These are phyloP conservation scores for Limnomonas spitsbergensis DNA, from an alignment of 139 green algal species.

Conservation along the genomic window DNA sequence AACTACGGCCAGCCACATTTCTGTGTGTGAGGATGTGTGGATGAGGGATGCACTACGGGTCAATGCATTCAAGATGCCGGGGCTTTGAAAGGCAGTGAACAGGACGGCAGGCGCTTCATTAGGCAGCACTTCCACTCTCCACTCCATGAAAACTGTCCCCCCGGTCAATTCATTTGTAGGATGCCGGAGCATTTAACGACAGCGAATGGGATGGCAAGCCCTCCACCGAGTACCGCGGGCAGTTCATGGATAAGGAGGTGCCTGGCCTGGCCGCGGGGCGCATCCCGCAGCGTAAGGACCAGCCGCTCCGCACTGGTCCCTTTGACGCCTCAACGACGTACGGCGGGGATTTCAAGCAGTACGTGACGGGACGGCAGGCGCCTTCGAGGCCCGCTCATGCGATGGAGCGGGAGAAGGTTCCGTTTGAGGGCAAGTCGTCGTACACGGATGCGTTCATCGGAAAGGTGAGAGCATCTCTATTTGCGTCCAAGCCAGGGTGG, in stretches of 20 bases:
- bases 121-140: too few species aligned
- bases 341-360: constrained; percentile 11
- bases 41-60: too few species aligned
- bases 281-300: background rate
- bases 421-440: constrained; percentile 20
- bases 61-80: background rate
- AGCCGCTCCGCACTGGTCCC: background rate
- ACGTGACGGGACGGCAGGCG: background rate
- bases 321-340: constrained; percentile 21
- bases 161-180: background rate
- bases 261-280: background rate
- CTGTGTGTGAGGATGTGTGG: too few species aligned
- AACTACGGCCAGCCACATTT: too few species aligned
- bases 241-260: constrained; percentile 20
- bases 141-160: too few species aligned
- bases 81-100: background rate
- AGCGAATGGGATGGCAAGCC: background rate
- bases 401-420: background rate
- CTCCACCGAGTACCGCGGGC: constrained; percentile 9
- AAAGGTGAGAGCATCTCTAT: too few species aligned
- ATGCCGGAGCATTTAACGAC: background rate
- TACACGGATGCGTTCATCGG: constrained; percentile 11
- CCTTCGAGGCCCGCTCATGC: constrained; percentile 7
- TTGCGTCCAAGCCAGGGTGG: too few species aligned
- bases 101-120: background rate